These are phyloP conservation scores for Urochloa ruziziensis DNA, from an alignment of 176 grass and related monocot genomes.

Conservation along the genomic window DNA sequence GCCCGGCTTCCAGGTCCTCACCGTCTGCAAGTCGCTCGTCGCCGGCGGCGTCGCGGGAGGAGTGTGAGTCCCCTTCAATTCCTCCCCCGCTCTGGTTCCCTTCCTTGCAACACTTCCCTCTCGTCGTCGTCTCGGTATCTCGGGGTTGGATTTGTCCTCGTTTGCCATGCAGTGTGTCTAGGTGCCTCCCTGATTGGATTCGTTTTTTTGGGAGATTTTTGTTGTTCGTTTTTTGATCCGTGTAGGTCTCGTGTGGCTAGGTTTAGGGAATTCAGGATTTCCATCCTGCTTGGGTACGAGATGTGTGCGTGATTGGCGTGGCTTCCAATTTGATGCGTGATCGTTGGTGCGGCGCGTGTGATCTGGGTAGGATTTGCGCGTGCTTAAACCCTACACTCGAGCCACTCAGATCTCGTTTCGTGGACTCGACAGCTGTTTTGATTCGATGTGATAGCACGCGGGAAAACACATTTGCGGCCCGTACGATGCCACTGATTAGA, in stretches of 20 bases:
- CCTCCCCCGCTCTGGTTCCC: background rate
- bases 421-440: background rate
- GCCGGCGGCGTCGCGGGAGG: conserved; percentile 93
- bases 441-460: background rate
- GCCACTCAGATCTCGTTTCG: conserved; percentile 20
- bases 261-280: background rate
- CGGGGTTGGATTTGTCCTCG: background rate
- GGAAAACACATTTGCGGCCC: background rate
- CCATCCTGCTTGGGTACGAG: background rate
- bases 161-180: background rate
- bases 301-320: background rate
- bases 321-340: background rate
- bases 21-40: conserved; percentile 87
- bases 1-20: conserved; percentile 67
- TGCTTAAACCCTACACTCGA: conserved; percentile 27
- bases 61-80: conserved; percentile 51
- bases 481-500: background rate
- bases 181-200: background rate
- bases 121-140: background rate
- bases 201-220: background rate
- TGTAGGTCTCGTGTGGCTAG: background rate
- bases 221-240: background rate
- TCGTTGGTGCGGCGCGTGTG: background rate
- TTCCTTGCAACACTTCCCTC: background rate
- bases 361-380: conserved; percentile 10